Conservation (phyloP, 164 flowering plant species). For the Hamamelis virginiana region DNA sequence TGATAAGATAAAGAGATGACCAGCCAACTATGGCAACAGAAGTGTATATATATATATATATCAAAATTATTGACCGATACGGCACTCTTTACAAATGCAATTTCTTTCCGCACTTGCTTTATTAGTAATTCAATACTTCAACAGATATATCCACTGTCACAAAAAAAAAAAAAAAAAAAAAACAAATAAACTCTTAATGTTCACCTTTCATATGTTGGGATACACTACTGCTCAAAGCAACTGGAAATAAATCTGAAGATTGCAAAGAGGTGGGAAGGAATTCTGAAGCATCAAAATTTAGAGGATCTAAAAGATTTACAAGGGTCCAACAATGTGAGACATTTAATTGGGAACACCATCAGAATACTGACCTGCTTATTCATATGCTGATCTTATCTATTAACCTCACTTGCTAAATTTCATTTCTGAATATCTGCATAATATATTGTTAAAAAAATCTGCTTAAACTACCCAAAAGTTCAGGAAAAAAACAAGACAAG, state of each 20-base stretch:
- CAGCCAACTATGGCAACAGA: background rate
- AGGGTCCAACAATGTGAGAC: background rate
- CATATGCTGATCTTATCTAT: background rate
- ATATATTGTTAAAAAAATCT: background rate
- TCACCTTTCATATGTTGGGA: background rate
- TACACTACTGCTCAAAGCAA: background rate
- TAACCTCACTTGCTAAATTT: background rate
- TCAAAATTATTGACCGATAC: background rate
- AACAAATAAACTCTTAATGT: background rate
- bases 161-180: background rate
- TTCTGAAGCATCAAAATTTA: background rate
- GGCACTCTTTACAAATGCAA: background rate
- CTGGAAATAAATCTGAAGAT: background rate
- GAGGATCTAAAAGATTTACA: background rate
- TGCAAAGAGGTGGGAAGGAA: background rate
- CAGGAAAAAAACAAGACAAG: no score
- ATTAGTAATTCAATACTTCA: background rate
- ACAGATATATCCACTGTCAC: background rate
- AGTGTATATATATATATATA: no score
- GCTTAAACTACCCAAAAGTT: no score
- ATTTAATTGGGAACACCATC: background rate
- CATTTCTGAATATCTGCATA: conserved; percentile 11
- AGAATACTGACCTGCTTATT: background rate
- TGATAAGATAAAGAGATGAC: background rate
- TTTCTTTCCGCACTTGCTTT: background rate